Evolutionary conservation across 2,329 filamentous ascomycete genomes (phyloP).

Genomic region (Monosporascus ibericus): DNA sequence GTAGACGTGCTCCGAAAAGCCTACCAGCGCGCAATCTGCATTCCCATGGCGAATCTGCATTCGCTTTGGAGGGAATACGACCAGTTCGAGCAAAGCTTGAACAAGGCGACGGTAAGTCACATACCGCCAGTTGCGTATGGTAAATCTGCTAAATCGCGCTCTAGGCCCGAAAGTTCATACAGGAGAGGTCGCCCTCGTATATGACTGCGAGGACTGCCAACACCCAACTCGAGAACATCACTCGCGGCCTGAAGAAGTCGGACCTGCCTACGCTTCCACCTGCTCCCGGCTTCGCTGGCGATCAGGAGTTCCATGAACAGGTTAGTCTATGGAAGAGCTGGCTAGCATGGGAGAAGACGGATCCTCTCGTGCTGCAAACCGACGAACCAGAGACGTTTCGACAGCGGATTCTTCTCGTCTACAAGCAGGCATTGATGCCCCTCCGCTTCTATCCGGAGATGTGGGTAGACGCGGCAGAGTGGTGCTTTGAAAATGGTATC

Average conservation of each 20-base stretch:
- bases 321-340: conserved; percentile 87
- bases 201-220: conserved; percentile 93
- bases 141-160: conserved; percentile 13
- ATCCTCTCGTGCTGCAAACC: conserved; percentile 77
- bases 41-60: conserved; percentile 79
- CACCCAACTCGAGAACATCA: conserved; percentile 85
- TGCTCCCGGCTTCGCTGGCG: conserved; percentile 77
- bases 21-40: conserved; percentile 82
- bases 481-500: conserved; percentile 76
- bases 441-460: conserved; percentile 92
- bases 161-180: conserved; percentile 89
- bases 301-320: conserved; percentile 77
- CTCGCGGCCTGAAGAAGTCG: conserved; percentile 66
- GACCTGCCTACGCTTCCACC: conserved; percentile 79
- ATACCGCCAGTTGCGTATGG: not conserved
- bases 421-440: conserved; percentile 90
- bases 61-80: conserved; percentile 96
- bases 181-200: conserved; percentile 86
- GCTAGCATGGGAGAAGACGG: conserved; percentile 92
- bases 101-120: conserved; percentile 74
- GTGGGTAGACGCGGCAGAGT: conserved; percentile 92
- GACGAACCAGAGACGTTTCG: conserved; percentile 74
- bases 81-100: conserved; percentile 87
- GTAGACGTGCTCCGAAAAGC: conserved; percentile 90
- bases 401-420: conserved; percentile 78